These are phyloP conservation scores for Crinitomyces ghanaensis DNA, from an alignment of 805 yeast genomes.

Conservation along the genomic window DNA sequence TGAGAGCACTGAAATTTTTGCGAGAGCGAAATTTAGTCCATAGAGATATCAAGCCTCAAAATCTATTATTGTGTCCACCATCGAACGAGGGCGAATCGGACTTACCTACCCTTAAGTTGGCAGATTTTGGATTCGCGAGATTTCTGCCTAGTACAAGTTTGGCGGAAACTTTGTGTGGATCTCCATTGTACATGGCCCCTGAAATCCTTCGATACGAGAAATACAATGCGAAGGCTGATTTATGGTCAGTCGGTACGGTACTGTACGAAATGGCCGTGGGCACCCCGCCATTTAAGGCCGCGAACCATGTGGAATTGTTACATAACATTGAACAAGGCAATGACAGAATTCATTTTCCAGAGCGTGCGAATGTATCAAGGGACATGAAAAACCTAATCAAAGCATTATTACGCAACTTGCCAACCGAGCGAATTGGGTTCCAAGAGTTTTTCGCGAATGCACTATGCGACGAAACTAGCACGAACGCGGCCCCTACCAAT, in stretches of 20 bases:
- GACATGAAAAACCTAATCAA: slow-evolving; percentile 61
- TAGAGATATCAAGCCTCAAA: slow-evolving; percentile 93
- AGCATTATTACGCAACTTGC: slow-evolving; percentile 68
- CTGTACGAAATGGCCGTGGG: slow-evolving; percentile 92
- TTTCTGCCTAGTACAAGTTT: slow-evolving; percentile 84
- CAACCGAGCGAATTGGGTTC: slow-evolving; percentile 79
- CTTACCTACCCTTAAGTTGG: slow-evolving; percentile 81
- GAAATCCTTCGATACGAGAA: slow-evolving; percentile 90
- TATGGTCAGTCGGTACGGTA: slow-evolving; percentile 98
- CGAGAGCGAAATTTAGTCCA: slow-evolving; percentile 80
- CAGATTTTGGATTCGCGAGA: slow-evolving; percentile 96
- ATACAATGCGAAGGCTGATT: slow-evolving; percentile 92
- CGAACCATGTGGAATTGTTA: slow-evolving; percentile 81
- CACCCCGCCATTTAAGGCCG: slow-evolving; percentile 91
- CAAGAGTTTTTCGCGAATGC: slow-evolving; percentile 75
- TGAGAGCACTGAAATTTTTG: slow-evolving; percentile 73
- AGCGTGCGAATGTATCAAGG: slow-evolving; percentile 46
- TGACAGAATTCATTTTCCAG: slow-evolving; percentile 70
- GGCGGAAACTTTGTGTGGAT: slow-evolving; percentile 96
- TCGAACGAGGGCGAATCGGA: slow-evolving; percentile 73
- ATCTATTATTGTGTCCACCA: slow-evolving; percentile 72
- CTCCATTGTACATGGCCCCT: slow-evolving; percentile 98
- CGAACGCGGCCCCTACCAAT: too few relatives aligned
- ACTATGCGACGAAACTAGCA: slow-evolving; percentile 48
- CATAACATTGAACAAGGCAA: slow-evolving; percentile 75